Base-by-base conservation (phyloP, 192 early-diverging fungal species). In the Coemansia sp. region DNA sequence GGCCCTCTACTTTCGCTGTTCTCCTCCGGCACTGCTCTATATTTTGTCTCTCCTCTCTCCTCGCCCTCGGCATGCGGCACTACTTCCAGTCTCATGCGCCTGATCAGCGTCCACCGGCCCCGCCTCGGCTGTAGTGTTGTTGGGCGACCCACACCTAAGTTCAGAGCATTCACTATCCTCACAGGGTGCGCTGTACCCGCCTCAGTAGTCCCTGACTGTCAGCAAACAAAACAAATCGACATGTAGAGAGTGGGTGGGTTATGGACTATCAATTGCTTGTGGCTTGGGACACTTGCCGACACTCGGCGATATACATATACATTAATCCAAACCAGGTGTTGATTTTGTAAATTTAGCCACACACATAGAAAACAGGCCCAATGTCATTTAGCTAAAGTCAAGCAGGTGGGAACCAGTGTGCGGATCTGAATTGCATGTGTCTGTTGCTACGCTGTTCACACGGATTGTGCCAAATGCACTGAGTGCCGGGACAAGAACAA, bases 401-500 rank as follows among this genome's bases (percentile, higher is more conserved):
- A 31, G 51, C 51, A 1, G 55, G 31, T 58, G 55, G 55, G 55
- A 58, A 58, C 29, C 31, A 58, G 17, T 5, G 17, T 58, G 27
- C 55, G 55, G 55, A 58, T 31, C 55, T 31, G 15, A 58, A 17
- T 17, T 58, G 11, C 6, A 48, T 58, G 55, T 31, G 27, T 15
- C 45, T 19, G 45, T 19, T 46, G 14, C 45, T 46, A 14, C 55
- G 12, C 15, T 31, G 27, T 58, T 58, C 55, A 58, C 55, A 58
- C 55, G 55, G 55, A 58, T 58, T 58, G 55, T 58, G 31, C 55
- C 5, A 34, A 58, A 58, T 58, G 31, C 55, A 6, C 55, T 31
- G 55, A 58, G 55, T 34, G 25, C 55, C 55, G 55, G 51, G 6
- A 5, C 31, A 17, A 58, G 31, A 58, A 58, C 55, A 58, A n/a